These are phyloP conservation scores for Chaetomium olivaceum DNA, from an alignment of 2,329 filamentous ascomycete genomes.

Conservation along the genomic window DNA sequence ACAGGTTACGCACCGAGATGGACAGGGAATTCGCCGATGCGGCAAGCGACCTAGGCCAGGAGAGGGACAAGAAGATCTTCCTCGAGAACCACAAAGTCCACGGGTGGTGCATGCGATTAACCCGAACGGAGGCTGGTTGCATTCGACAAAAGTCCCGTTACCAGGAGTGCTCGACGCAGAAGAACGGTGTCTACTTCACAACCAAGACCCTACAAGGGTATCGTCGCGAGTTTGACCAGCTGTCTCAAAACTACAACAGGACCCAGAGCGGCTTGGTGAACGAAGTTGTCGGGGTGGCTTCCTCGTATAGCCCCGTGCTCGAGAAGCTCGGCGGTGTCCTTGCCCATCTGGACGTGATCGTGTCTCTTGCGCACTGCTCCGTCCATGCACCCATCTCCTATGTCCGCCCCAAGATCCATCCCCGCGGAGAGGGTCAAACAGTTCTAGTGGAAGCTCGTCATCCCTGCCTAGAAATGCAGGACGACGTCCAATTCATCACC, in stretches of 20 bases:
- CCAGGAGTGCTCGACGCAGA: constrained; percentile 95
- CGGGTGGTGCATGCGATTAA: constrained; percentile 94
- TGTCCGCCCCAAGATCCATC: constrained; percentile 85
- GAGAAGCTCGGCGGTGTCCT: constrained; percentile 86
- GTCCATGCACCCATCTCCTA: constrained; percentile 92
- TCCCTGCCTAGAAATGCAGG: constrained; percentile 98
- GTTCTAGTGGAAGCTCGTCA: constrained; percentile 91
- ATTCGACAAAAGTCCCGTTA: constrained; percentile 91
- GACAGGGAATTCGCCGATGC: constrained; percentile 75
- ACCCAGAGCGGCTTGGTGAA: constrained; percentile 88
- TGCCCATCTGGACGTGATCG: constrained; percentile 91
- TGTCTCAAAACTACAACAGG: constrained; percentile 91
- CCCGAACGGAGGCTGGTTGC: constrained; percentile 83
- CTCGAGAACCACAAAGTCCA: constrained; percentile 95
- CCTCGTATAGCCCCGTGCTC: constrained; percentile 90
- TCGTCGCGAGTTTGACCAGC: constrained; percentile 88
- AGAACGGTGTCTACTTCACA: constrained; percentile 98
- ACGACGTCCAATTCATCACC: constrained; percentile 97
- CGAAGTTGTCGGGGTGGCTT: constrained; percentile 89
- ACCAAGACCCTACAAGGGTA: constrained; percentile 77
- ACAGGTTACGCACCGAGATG: constrained; percentile 81
- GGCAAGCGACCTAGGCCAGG: constrained; percentile 80
- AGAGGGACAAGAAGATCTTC: constrained; percentile 98
- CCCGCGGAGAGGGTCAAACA: constrained; percentile 83
- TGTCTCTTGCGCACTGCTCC: constrained; percentile 89